Evolutionary conservation across 495 filamentous ascomycete genomes (phyloP).

Genomic region (Peziza echinospora): DNA sequence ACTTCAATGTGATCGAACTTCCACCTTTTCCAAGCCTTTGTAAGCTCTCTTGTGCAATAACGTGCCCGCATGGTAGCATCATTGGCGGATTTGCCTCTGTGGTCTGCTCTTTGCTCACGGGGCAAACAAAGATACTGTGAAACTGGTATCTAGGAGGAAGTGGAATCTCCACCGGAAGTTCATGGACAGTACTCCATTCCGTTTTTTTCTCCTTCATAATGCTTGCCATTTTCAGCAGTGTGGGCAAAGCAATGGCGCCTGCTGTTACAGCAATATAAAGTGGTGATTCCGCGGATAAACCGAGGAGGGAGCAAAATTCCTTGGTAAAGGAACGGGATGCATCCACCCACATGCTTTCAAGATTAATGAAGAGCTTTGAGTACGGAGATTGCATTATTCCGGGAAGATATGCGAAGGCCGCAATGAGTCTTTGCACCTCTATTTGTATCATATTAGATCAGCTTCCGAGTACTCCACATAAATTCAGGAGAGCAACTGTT

Average conservation of each 20-base stretch:
- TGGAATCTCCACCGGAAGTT: conserved; percentile 44
- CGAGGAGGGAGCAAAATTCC: conserved; percentile 85
- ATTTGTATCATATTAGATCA: too few species aligned
- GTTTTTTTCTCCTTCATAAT: conserved; percentile 73
- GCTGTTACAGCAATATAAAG: conserved; percentile 82
- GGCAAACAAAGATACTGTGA: conserved; percentile 94
- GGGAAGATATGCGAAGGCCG: conserved; percentile 52
- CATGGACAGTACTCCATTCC: conserved; percentile 80
- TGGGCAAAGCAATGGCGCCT: conserved; percentile 73
- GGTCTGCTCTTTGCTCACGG: conserved; percentile 85
- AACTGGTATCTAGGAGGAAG: conserved; percentile 72
- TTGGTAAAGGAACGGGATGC: conserved; percentile 66
- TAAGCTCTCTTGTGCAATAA: conserved; percentile 68
- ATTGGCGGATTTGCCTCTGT: conserved; percentile 87
- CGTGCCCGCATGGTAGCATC: conserved; percentile 95
- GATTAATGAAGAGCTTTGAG: conserved; percentile 41
- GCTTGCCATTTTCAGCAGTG: conserved; percentile 54
- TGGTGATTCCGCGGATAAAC: conserved; percentile 67
- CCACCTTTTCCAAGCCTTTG: conserved; percentile 50
- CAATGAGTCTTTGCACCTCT: conserved; percentile 57
- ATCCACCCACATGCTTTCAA: conserved; percentile 50
- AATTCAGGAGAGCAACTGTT: too few species aligned
- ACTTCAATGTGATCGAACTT: conserved; percentile 48
- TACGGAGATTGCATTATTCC: conserved; percentile 57
- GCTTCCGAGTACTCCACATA: too few species aligned